Evolutionary conservation across 306 rosid genomes (phyloP).

Genomic region (Trichosanthes cucumerina): DNA sequence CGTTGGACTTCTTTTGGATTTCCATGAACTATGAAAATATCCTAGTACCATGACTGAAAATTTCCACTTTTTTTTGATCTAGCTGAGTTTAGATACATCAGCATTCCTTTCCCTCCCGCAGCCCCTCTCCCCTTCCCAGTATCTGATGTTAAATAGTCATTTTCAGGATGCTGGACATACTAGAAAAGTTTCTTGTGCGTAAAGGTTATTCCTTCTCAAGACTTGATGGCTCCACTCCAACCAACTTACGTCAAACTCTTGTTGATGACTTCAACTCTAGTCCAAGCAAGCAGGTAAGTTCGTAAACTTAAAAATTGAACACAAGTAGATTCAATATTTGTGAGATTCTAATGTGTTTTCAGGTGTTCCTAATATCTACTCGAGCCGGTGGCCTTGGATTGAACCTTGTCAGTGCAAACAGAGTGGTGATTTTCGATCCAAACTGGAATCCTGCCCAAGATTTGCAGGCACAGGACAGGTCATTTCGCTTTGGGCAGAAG

Average conservation of each 20-base stretch:
- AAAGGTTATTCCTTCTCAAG: constrained; percentile 88
- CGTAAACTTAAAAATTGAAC: background rate
- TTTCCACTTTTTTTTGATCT: background rate
- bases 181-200: constrained; percentile 79
- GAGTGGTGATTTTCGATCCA: constrained; percentile 96
- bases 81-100: background rate
- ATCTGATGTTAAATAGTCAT: constrained; percentile 22
- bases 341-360: constrained; percentile 17
- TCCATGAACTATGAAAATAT: background rate
- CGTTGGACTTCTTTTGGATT: background rate
- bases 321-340: background rate
- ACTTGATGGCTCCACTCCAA: constrained; percentile 91
- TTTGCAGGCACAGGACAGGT: constrained; percentile 94
- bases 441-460: constrained; percentile 99
- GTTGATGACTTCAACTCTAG: constrained; percentile 88
- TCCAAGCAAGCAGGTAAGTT: constrained; percentile 75
- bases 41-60: background rate
- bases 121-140: background rate
- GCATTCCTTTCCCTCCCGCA: background rate
- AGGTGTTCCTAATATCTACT: constrained; percentile 94
- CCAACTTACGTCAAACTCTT: constrained; percentile 68
- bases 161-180: constrained; percentile 84
- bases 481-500: constrained; percentile 89
- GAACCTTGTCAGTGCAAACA: constrained; percentile 96
- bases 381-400: constrained; percentile 95